phyloP scores from a whole-genome alignment of 2,329 filamentous ascomycete genomes.

The Aspergillus texensis region DNA sequence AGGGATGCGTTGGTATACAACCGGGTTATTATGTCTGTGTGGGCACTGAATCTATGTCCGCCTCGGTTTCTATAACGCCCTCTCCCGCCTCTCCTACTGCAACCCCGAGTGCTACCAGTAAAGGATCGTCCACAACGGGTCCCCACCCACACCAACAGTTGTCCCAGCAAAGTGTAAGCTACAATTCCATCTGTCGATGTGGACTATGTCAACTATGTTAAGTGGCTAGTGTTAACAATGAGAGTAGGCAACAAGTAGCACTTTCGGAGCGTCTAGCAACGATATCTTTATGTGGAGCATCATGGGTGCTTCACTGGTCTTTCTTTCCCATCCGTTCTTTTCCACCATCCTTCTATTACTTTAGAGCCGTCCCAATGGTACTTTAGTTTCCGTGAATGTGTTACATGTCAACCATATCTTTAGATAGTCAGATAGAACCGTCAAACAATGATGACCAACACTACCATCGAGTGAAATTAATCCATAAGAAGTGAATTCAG shows the following conservation, averaged over 20 bases:
- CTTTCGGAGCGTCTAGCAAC: no score
- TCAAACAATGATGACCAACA: no score
- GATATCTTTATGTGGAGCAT: no score
- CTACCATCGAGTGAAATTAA: no score
- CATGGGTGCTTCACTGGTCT: no score
- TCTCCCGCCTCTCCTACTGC: not conserved
- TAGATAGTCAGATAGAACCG: no score
- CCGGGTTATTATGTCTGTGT: conserved; percentile 11
- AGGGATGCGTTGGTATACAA: conserved; percentile 6
- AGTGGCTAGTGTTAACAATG: not conserved
- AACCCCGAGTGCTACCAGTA: not conserved
- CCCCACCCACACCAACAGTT: not conserved
- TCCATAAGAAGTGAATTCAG: no score
- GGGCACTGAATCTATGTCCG: not conserved
- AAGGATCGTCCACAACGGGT: not conserved
- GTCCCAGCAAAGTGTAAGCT: not conserved
- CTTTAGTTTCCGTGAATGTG: no score
- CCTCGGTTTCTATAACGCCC: not conserved
- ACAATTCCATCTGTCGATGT: not conserved
- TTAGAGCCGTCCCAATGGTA: no score
- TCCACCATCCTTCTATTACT: no score
- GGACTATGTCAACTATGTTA: not conserved
- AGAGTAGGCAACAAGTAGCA: conserved; percentile 3
- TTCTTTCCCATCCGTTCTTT: no score
- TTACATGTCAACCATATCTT: no score